Evolutionary conservation across 768 basidiomycete genomes (phyloP), one percentile per base, ranked within the genome.

Genomic region (Boletales sp.): DNA sequence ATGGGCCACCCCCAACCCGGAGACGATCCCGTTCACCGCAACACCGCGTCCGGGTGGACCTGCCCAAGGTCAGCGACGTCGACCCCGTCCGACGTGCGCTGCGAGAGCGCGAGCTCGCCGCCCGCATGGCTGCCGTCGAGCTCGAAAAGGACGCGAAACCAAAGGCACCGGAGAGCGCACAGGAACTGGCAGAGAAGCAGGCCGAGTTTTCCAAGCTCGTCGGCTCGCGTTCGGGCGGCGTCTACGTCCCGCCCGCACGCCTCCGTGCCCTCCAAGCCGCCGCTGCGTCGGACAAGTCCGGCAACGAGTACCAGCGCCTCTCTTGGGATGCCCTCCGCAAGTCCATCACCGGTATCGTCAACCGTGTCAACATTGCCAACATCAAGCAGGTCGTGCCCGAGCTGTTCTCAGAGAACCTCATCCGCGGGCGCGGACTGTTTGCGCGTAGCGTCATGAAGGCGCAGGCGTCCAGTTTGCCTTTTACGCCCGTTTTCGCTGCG

Each of bases 281-380:
- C 9, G 91, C 92, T 8, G 70, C 82, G 7, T 71, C 77, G 54
- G 91, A 97, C 75, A 94, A 94, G 73, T 74, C 76, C 41, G 87
- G 88, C 51, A 61, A 85, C 17, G 94, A 97, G 71, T 98, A 89
- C 69, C 97, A 99, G 69, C 81, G 97, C 10, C 72, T 99, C 51
- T 90, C 92, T 10, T 99, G 97, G 97, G 97, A 99, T 63, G 97
- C 97, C 2, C 73, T 99, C 52, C 85, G 94, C 65, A 99, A 99
- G 72, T 90, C 87, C 44, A 89, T 99, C 62, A 98, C 97, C 27
- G 97, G 97, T 92, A 87, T 98, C 59, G 95, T 98, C 77, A 99
- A 99, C 77, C 88, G 97, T 77, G 91, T 99, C 73, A 97, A 98
- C 68, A 79, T 93, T 17, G 78, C 85, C 58, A 98, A 98, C 68